Conservation (phyloP, 306 rosid species). For the Quercus berberidifolia region DNA sequence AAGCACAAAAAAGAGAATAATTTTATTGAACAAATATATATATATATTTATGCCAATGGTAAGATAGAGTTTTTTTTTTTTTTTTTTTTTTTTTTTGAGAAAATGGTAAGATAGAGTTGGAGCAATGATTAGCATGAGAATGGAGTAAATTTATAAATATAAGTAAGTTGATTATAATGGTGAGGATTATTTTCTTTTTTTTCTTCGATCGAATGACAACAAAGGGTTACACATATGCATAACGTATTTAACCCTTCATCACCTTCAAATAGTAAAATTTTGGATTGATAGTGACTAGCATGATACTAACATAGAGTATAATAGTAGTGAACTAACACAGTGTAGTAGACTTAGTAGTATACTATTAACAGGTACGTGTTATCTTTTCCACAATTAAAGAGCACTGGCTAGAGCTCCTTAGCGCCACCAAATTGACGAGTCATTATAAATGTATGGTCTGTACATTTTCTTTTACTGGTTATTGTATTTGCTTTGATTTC, state of each 20-base stretch:
- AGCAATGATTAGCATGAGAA: not conserved
- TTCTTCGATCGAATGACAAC: not conserved
- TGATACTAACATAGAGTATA: not conserved
- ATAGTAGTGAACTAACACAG: too few relatives aligned
- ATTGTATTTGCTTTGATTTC: not conserved
- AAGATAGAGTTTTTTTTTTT: not conserved
- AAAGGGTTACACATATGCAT: too few relatives aligned
- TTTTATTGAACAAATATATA: not conserved
- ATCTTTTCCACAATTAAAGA: not conserved
- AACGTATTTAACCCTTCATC: not conserved
- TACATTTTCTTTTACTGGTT: too few relatives aligned
- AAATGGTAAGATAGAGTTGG: not conserved
- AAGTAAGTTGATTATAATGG: not conserved
- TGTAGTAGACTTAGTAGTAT: too few relatives aligned
- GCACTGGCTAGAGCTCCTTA: not conserved
- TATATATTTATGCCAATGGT: not conserved
- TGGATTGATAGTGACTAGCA: not conserved
- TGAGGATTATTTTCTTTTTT: not conserved
- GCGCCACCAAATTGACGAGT: not conserved
- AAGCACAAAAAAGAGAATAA: not conserved
- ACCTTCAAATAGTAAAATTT: not conserved
- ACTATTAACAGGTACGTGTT: not conserved
- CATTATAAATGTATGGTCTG: not conserved
- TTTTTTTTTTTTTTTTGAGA: too few relatives aligned
- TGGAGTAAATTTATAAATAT: not conserved